Conservation (phyloP, 306 rosid genomes). For the Begonia loranthoides region DNA sequence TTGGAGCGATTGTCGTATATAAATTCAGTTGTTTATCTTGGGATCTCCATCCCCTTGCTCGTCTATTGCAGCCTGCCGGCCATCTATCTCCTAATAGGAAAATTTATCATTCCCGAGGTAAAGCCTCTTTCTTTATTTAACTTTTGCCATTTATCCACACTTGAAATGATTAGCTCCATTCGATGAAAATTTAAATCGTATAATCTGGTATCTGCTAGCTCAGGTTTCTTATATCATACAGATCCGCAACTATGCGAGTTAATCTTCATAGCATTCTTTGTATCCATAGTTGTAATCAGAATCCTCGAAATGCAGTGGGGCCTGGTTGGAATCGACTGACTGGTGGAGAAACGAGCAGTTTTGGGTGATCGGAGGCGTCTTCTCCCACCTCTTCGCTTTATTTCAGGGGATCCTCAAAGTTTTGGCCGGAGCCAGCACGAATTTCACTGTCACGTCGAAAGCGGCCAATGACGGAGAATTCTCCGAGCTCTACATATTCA, state of each 20-base stretch:
- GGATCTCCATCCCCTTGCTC: slow-evolving; percentile 84
- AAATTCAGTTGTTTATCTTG: slow-evolving; percentile 82
- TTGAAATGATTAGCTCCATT: too few relatives aligned
- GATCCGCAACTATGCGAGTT: slow-evolving; percentile 97
- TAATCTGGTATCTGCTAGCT: neutral
- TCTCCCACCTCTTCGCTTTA: slow-evolving; percentile 86
- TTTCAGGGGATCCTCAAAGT: slow-evolving; percentile 89
- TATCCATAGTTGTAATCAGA: slow-evolving; percentile 82
- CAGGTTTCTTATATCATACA: slow-evolving; percentile 17
- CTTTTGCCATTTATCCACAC: neutral
- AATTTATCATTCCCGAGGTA: slow-evolving; percentile 96
- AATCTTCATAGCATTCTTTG: slow-evolving; percentile 79
- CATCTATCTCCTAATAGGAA: slow-evolving; percentile 84
- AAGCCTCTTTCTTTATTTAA: slow-evolving; percentile 9
- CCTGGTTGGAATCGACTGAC: slow-evolving; percentile 72
- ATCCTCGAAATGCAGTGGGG: slow-evolving; percentile 99
- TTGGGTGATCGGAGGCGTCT: slow-evolving; percentile 96
- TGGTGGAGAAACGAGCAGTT: slow-evolving; percentile 99
- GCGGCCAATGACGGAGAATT: slow-evolving; percentile 92
- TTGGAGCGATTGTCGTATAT: slow-evolving; percentile 85
- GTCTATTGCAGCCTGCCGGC: slow-evolving; percentile 90
- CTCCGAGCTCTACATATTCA: slow-evolving; percentile 87
- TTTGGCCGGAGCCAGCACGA: slow-evolving; percentile 83
- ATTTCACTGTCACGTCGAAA: slow-evolving; percentile 89
- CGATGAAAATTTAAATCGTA: too few relatives aligned